Percentiles rank a stretch among this genome's conserved stretches.
phyloP scores from a whole-genome alignment of 768 basidiomycete genomes.

The Kwoniella mangroviensis region DNA sequence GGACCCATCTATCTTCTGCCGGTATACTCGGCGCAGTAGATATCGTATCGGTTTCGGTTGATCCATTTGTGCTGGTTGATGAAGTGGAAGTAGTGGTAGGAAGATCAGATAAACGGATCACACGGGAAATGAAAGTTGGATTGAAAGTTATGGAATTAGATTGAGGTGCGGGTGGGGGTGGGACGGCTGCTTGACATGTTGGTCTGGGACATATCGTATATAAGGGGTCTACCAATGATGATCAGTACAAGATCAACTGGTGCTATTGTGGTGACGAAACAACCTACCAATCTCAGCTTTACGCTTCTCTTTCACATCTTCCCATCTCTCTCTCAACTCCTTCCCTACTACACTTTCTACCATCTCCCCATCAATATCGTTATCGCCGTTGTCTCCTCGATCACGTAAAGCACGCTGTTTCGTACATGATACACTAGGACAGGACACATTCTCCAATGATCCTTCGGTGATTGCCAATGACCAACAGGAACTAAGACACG shows the following conservation, averaged over 20 bases:
- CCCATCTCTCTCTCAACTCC: constrained; percentile 72
- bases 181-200: constrained; percentile 79
- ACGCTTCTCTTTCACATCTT: constrained; percentile 74
- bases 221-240: constrained; percentile 67
- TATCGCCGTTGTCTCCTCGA: constrained; percentile 9
- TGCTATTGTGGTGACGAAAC: neutral
- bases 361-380: constrained; percentile 68
- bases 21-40: neutral
- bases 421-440: constrained; percentile 80
- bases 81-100: constrained; percentile 10
- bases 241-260: neutral
- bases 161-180: constrained; percentile 61
- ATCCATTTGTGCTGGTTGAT: neutral
- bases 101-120: constrained; percentile 42
- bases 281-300: constrained; percentile 71
- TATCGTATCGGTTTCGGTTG: neutral
- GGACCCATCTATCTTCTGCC: constrained; percentile 68
- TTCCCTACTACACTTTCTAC: constrained; percentile 72
- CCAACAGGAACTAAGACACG: constrained; percentile 82
- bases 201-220: constrained; percentile 79
- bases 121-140: constrained; percentile 24
- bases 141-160: constrained; percentile 27
- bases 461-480: constrained; percentile 78
- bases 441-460: constrained; percentile 73
- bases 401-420: constrained; percentile 60